phyloP scores from a whole-genome alignment of 495 filamentous ascomycete species.

The Podospora fimiseda region DNA sequence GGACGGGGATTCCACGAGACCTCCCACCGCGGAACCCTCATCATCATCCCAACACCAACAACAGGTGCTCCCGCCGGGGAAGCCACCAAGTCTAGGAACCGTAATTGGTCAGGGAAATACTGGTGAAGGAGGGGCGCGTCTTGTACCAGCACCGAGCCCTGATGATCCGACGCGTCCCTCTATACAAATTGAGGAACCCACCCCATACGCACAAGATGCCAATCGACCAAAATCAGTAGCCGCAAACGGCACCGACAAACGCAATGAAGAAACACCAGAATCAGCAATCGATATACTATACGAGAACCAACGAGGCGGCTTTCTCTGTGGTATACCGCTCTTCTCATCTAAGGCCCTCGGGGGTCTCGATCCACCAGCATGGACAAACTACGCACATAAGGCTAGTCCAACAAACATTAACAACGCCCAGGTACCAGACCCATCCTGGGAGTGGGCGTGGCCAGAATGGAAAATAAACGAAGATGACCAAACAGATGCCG shows the following conservation, averaged over 20 bases:
- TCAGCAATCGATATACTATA: conserved; percentile 80
- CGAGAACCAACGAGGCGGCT: conserved; percentile 83
- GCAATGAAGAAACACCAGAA: conserved; percentile 34
- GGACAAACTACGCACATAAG: conserved; percentile 70
- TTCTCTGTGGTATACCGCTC: conserved; percentile 80
- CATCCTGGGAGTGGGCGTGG: conserved; percentile 96
- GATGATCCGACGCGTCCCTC: conserved; percentile 5
- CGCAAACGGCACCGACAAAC: conserved; percentile 3
- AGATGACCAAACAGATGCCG: conserved; percentile 73
- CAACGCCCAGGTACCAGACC: conserved; percentile 89
- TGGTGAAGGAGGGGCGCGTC: conserved; percentile 1
- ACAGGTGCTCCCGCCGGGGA: too few species aligned
- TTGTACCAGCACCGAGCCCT: background rate
- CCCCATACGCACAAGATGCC: conserved; percentile 5
- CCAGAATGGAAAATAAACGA: conserved; percentile 90
- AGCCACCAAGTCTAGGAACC: background rate
- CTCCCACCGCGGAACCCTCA: background rate
- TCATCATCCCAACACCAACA: conserved; percentile 6
- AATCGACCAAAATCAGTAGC: background rate
- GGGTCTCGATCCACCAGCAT: conserved; percentile 76
- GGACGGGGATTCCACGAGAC: conserved; percentile 9
- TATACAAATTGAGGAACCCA: conserved; percentile 15
- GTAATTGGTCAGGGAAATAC: background rate
- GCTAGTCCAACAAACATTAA: conserved; percentile 77
- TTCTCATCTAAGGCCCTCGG: conserved; percentile 84